Base-by-base conservation (phyloP, 148 eudicot species). In the Fallopia convolvulus region DNA sequence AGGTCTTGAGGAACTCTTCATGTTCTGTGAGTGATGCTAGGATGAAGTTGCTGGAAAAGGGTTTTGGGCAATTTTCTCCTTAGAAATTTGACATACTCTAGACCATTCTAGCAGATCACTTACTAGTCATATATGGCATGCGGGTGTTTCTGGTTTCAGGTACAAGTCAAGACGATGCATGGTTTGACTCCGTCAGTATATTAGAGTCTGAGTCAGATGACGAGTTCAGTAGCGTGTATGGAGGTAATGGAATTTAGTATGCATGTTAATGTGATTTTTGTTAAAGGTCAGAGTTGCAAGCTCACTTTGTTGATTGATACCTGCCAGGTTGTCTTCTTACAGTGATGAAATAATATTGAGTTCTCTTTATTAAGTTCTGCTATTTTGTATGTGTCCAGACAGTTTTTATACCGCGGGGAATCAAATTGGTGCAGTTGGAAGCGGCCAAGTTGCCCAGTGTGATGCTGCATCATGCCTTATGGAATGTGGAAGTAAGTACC, bases 141-240 rank as follows among this genome's bases (percentile, higher is more conserved):
- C 32, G 15, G 70, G 41, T 18, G 26, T 77, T 48, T 12, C 33
- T 36, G 72, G 33, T 50, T 61, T 83, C 85, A 89, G 90, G 55
- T 30, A n/a, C 79, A 20, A 77, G 83, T 72, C 85, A 77, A 80
- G 93, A 89, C 50, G 90, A 89, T 76, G 84, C 87, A 77, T 89
- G 89, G 89, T 89, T 86, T 78, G 93, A 89, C 77, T 79, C 93
- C 1, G 70, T 79, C 58, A 87, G 89, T 63, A 72, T 84, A 63
- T 61, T 89, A 78, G 93, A 87, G 74, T 87, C 90, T n/a, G 93
- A 89, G 46, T 84, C 93, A 23, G 93, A 89, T 80, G 93, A 89
- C 41, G 93, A 89, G 15, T 87, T 84, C 80, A 80, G 79, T 73
- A 87, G 93, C 70, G 93, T 86, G 49, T 76, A 78, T 76, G 92